phyloP scores from a whole-genome alignment of 2,329 filamentous ascomycete genomes.

The Amylocarpus encephaloides region DNA sequence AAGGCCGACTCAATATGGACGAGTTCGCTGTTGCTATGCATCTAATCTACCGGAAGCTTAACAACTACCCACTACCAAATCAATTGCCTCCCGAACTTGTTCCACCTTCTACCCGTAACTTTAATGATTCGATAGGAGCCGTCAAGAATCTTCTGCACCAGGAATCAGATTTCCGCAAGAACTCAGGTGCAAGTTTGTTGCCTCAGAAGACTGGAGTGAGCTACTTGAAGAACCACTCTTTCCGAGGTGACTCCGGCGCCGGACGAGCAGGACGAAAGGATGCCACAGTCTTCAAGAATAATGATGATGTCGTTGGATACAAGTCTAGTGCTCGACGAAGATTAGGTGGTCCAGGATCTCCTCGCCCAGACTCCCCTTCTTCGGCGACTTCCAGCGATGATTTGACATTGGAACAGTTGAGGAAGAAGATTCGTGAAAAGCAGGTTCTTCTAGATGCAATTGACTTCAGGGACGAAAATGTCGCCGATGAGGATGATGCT shows the following conservation, averaged over 20 bases:
- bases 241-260: conserved; percentile 58
- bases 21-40: conserved; percentile 99
- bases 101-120: conserved; percentile 87
- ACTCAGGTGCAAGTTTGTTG: conserved; percentile 79
- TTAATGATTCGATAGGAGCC: conserved; percentile 86
- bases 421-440: conserved; percentile 89
- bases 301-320: conserved; percentile 88
- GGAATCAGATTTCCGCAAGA: conserved; percentile 85
- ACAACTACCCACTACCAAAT: conserved; percentile 87
- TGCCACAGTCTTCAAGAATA: conserved; percentile 93
- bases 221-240: conserved; percentile 93
- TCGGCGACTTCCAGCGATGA: conserved; percentile 72
- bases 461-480: conserved; percentile 90
- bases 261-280: conserved; percentile 69
- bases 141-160: conserved; percentile 85
- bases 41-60: conserved; percentile 94
- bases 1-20: conserved; percentile 88
- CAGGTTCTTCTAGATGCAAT: conserved; percentile 92
- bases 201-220: conserved; percentile 97
- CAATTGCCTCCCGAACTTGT: conserved; percentile 86
- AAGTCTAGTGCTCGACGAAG: conserved; percentile 88
- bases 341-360: conserved; percentile 65
- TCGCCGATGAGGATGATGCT: conserved; percentile 82
- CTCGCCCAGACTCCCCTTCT: conserved; percentile 70
- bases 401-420: conserved; percentile 75